Conservation (phyloP, 1,284 basidiomycete genomes). For the Apiotrichum laibachii region DNA sequence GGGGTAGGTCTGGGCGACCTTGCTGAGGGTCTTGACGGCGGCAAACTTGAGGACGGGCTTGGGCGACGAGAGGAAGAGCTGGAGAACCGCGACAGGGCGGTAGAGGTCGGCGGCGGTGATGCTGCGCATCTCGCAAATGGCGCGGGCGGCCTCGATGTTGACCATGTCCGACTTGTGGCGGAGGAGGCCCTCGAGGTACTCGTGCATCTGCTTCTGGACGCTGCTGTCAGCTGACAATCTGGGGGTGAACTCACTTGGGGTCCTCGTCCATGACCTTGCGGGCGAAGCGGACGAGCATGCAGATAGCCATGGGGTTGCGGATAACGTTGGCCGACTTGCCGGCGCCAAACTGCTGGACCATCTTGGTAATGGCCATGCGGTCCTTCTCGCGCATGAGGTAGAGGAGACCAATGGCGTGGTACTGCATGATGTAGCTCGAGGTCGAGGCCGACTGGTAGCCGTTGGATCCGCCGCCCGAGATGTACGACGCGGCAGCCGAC, state of each 20-base stretch:
- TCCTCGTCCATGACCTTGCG: slow-evolving; percentile 98
- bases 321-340: slow-evolving; percentile 71
- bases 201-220: slow-evolving; percentile 86
- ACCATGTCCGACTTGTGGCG: slow-evolving; percentile 99
- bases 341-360: slow-evolving; percentile 95
- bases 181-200: slow-evolving; percentile 90
- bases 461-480: slow-evolving; percentile 32
- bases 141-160: slow-evolving; percentile 96
- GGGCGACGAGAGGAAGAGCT: slow-evolving; percentile 88
- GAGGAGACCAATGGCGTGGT: slow-evolving; percentile 91
- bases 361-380: slow-evolving; percentile 97
- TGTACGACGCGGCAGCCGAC: slow-evolving; percentile 59
- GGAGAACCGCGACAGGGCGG: slow-evolving; percentile 84
- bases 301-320: slow-evolving; percentile 96
- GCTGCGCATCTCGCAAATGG: slow-evolving; percentile 92
- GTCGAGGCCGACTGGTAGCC: slow-evolving; percentile 77
- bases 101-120: slow-evolving; percentile 74
- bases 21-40: slow-evolving; percentile 90
- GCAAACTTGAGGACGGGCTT: slow-evolving; percentile 95
- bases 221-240: slow-evolving; percentile 51
- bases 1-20: slow-evolving; percentile 79
- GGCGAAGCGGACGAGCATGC: slow-evolving; percentile 97
- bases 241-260: slow-evolving; percentile 70
- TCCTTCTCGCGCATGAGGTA: slow-evolving; percentile 96
- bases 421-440: slow-evolving; percentile 91